Evolutionary conservation across 2,329 filamentous ascomycete genomes (phyloP), one percentile per base, ranked within the genome.

Genomic region (Didymellaceae sp.): DNA sequence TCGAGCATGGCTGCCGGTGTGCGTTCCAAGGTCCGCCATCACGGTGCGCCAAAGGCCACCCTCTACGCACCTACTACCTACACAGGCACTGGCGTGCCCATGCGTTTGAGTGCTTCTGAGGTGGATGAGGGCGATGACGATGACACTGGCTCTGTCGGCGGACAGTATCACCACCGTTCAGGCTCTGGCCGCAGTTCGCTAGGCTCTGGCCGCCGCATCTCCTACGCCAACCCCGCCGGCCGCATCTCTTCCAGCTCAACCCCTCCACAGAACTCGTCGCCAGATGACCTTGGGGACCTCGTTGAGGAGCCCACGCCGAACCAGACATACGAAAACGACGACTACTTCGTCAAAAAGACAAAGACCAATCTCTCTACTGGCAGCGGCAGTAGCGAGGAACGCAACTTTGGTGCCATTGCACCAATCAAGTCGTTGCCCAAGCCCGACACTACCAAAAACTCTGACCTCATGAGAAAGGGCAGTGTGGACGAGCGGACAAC

Each of bases 51-150:
- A 7, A 89, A 86, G 32, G 84, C 90, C 4, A 85, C 89, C 7
- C 87, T 90, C 30, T 96, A 95, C 71, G 86, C 86, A 8, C 87
- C 89, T 2, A 88, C 87, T 49, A 92, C 93, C 52, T 75, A 87
- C 45, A 79, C 83, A 48, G 88, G 90, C 53, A 88, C 87, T 31
- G 91, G 91, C 45, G 92, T 97, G 30, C 94, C 94, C 2, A 85
- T 97, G 74, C 87, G 94, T 33, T 80, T 99, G 55, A 96, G 90
- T 71, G 93, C 94, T n/a, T 95, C 90, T 41, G 94, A 99, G 73
- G 90, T 97, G 11, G 91, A 96, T 65, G 91, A 90, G 59, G 91
- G 87, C 59, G 90, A 92, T 63, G 90, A 87, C 68, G 89, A 91
- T 43, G 87, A 90, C 34, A 89, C 61, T 73, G 77, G 60, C 33